phyloP scores from a whole-genome alignment of 202 grass and related monocot species.

The Hordeum pubiflorum region DNA sequence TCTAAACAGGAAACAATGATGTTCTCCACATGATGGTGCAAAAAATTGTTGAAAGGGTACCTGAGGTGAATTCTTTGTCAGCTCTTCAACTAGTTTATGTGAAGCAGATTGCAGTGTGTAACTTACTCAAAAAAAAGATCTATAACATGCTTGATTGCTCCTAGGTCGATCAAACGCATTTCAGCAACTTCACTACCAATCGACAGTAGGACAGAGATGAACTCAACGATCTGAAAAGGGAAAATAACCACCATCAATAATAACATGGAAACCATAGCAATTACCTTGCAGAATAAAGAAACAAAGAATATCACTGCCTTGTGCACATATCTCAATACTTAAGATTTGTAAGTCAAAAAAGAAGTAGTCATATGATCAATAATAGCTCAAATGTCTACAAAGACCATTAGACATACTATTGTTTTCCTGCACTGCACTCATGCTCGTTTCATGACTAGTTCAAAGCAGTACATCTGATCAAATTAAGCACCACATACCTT shows the following conservation, averaged over 20 bases:
- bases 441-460: conserved; percentile 16
- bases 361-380: neutral
- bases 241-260: conserved; percentile 19
- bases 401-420: neutral
- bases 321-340: conserved; percentile 11
- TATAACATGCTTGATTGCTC: conserved; percentile 64
- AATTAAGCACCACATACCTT: conserved; percentile 46
- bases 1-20: conserved; percentile 78
- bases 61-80: conserved; percentile 42
- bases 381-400: neutral
- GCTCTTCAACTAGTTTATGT: conserved; percentile 1
- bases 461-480: neutral
- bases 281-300: conserved; percentile 7
- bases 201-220: conserved; percentile 85
- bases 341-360: neutral
- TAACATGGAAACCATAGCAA: conserved; percentile 11
- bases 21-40: conserved; percentile 95
- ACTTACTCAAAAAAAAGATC: conserved; percentile 98
- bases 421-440: neutral
- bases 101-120: conserved; percentile 16
- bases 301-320: neutral
- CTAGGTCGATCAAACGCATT: conserved; percentile 56
- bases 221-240: conserved; percentile 85
- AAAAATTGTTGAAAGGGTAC: conserved; percentile 95
- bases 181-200: conserved; percentile 84